Base-by-base conservation (phyloP, 306 rosid genomes). In the Fragaria ananassa region DNA sequence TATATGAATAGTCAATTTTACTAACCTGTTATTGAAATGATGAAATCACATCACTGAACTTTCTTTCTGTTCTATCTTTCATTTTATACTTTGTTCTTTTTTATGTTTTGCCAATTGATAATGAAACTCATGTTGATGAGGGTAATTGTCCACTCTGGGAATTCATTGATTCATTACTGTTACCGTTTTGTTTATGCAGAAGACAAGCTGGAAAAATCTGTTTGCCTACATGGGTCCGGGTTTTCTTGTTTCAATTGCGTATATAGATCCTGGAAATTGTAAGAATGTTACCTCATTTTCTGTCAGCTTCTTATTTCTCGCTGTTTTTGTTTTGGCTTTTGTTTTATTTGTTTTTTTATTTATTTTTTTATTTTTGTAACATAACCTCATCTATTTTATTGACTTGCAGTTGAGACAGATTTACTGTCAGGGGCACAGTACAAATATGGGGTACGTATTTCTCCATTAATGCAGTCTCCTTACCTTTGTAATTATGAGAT, bases 231-330 rank as follows among this genome's bases (percentile, higher is more conserved):
- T 92, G 93, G 99, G 99, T 21, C 99, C 99, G 1, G 99, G 99
- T 18, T 92, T 95, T 89, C 99, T 95, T 78, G 97, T 95, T 79
- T 95, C 97, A 65, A 95, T 95, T 79, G 99, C 99, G 8, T 95
- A 92, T 82, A 95, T 95, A 84, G 99, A 95, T 83, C 99, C 99
- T 11, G 99, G 99, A 79, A 95, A 95, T 85, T 95, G 99, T 95
- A 91, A 90, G 91, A 79, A 73, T 51, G 19, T 72, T 15, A 62
- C 65, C 74, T 81, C 63, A 37, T 71, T 80, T 75, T 12, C 51
- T 72, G 78, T 42, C 10, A 10, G 75, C 63, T 70, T 27, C 46
- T 82, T 23, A 13, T 10, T 10, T 10, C 15, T 58, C 17, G 4
- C 10, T 53, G 3, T 53, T 53, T 18, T 61, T 8, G 6, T 17